These are phyloP conservation scores for Lachancea dasiensis DNA, from an alignment of 805 yeast species.

Conservation along the genomic window DNA sequence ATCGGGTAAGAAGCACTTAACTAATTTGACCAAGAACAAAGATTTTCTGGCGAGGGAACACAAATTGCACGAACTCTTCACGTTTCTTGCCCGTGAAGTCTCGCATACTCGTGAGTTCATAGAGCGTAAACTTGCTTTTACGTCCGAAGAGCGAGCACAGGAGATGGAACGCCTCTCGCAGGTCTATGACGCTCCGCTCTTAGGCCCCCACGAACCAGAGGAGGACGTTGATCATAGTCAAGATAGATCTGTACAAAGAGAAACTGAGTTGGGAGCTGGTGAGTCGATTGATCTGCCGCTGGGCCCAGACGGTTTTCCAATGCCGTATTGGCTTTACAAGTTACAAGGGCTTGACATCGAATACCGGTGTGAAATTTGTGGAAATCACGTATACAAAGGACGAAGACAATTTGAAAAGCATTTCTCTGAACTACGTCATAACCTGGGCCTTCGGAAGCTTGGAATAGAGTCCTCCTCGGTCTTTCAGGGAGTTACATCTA, in stretches of 20 bases:
- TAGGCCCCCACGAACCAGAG: slow-evolving; percentile 33
- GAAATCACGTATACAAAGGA: slow-evolving; percentile 67
- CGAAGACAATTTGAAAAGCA: slow-evolving; percentile 66
- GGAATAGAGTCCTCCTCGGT: slow-evolving; percentile 53
- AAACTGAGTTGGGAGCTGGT: slow-evolving; percentile 16
- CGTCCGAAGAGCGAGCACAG: slow-evolving; percentile 59
- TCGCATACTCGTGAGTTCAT: slow-evolving; percentile 51
- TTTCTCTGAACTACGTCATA: slow-evolving; percentile 65
- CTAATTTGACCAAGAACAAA: slow-evolving; percentile 34
- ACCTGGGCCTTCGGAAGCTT: slow-evolving; percentile 63
- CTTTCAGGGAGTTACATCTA: slow-evolving; percentile 59
- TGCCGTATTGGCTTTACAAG: slow-evolving; percentile 90
- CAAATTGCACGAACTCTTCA: slow-evolving; percentile 34
- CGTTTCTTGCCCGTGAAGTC: slow-evolving; percentile 37
- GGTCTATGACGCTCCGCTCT: slow-evolving; percentile 33
- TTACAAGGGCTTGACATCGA: slow-evolving; percentile 74
- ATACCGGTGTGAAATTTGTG: slow-evolving; percentile 82
- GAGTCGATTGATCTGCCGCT: slow-evolving; percentile 53
- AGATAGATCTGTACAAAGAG: too few relatives aligned
- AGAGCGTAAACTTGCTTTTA: slow-evolving; percentile 60
- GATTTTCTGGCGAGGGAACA: slow-evolving; percentile 34
- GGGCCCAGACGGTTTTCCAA: slow-evolving; percentile 87
- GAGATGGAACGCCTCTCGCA: slow-evolving; percentile 42
- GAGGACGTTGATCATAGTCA: slow-evolving; percentile 33
- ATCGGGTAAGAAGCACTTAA: slow-evolving; percentile 67